Conservation (phyloP, 192 early-diverging fungal species). For the Mortierella hygrophila region DNA sequence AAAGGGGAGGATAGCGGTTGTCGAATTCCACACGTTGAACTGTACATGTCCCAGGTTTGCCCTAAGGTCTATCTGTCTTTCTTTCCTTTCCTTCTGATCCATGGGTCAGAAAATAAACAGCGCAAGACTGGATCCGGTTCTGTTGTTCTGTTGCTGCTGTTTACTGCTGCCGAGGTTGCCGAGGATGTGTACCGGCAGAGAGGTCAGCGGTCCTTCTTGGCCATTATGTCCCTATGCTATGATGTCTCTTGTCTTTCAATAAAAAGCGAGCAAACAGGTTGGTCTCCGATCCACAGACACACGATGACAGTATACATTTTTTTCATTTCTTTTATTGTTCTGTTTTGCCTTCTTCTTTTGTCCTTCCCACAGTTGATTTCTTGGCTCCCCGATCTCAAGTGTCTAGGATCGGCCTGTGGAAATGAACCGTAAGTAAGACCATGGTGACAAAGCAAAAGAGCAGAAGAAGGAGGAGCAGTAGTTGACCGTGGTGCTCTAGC, state of each 20-base stretch:
- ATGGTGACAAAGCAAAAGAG: not conserved
- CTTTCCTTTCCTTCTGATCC: not conserved
- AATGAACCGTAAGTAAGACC: not conserved
- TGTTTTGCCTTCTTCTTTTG: constrained; percentile 2
- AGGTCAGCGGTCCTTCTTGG: too few species aligned
- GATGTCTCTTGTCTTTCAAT: too few species aligned
- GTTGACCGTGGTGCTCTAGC: not conserved
- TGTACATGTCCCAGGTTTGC: not conserved
- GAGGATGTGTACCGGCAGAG: too few species aligned
- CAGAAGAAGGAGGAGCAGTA: not conserved
- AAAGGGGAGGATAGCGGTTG: not conserved
- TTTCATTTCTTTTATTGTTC: not conserved
- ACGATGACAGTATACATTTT: not conserved
- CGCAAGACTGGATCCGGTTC: too few species aligned
- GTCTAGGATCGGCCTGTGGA: constrained; percentile 5
- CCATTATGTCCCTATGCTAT: too few species aligned
- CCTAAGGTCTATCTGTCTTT: not conserved
- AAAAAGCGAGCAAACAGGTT: too few species aligned
- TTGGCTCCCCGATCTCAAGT: not conserved
- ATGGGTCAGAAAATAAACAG: too few species aligned
- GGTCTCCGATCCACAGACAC: too few species aligned
- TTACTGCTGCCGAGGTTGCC: too few species aligned
- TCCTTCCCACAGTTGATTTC: not conserved
- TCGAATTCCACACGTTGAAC: not conserved
- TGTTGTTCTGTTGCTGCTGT: too few species aligned